phyloP scores from a whole-genome alignment of 257 asterid genomes.

The Solanum medicagineum region DNA sequence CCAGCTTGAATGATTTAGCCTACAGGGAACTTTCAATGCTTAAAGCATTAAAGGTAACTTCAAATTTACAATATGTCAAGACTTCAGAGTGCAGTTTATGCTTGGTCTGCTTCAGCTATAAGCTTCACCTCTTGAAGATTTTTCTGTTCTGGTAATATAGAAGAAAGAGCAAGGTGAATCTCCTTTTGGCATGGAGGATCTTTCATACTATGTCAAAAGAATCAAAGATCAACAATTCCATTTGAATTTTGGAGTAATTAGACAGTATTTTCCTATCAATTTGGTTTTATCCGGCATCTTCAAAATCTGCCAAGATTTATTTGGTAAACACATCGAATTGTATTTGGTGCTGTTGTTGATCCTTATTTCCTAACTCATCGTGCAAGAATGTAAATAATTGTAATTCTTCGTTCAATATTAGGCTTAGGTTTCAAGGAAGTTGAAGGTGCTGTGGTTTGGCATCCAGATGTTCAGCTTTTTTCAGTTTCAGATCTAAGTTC shows the following conservation, averaged over 20 bases:
- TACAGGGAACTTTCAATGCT: slow-evolving; percentile 59
- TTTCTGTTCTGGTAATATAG: slow-evolving; percentile 26
- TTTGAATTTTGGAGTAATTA: slow-evolving; percentile 72
- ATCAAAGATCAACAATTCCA: slow-evolving; percentile 53
- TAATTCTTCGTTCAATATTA: slow-evolving; percentile 12
- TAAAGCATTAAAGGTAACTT: slow-evolving; percentile 70
- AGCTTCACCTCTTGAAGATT: slow-evolving; percentile 4
- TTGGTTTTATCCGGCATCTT: slow-evolving; percentile 89
- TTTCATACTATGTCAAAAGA: slow-evolving; percentile 60
- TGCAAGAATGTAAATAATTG: background rate
- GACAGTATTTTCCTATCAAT: slow-evolving; percentile 67
- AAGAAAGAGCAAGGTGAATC: slow-evolving; percentile 73
- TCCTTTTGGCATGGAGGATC: slow-evolving; percentile 78
- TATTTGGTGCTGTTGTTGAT: background rate
- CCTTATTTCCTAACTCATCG: background rate
- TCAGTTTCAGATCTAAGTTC: slow-evolving; percentile 74
- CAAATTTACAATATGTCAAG: background rate
- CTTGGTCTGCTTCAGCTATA: background rate
- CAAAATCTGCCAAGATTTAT: slow-evolving; percentile 86
- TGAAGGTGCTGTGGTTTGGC: slow-evolving; percentile 68
- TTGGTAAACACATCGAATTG: slow-evolving; percentile 36
- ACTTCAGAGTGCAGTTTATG: background rate
- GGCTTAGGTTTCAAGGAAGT: slow-evolving; percentile 80
- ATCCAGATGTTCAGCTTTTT: slow-evolving; percentile 70
- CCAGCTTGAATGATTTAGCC: slow-evolving; percentile 67